Evolutionary conservation across 2,329 filamentous ascomycete genomes (phyloP).

Genomic region (Nothomitra cinnamomea): DNA sequence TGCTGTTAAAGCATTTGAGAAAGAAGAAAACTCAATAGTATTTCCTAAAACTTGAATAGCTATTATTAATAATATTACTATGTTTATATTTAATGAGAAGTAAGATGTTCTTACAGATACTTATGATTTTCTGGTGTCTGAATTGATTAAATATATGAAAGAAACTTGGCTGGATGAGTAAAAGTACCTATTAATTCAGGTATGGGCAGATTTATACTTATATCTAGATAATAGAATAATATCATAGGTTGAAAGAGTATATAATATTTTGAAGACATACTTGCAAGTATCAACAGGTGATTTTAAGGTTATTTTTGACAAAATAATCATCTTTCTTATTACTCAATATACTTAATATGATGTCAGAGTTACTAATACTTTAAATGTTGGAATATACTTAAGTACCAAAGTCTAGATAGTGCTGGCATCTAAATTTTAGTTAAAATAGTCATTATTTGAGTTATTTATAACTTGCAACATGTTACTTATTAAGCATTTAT

Average conservation of each 20-base stretch:
- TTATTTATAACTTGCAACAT: too few species aligned
- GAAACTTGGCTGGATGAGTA: neutral
- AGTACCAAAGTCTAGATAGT: too few species aligned
- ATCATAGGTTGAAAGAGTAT: neutral
- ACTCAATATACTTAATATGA: neutral
- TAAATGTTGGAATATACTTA: too few species aligned
- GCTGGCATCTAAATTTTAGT: too few species aligned
- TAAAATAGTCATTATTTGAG: too few species aligned
- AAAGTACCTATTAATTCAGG: too few species aligned
- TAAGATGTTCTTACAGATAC: neutral
- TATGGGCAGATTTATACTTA: neutral
- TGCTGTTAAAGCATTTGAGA: neutral
- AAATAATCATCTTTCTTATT: neutral
- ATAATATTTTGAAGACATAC: neutral
- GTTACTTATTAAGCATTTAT: too few species aligned
- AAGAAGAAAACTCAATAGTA: too few species aligned
- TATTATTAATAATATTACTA: neutral
- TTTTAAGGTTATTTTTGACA: neutral
- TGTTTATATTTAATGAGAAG: neutral
- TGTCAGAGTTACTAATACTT: too few species aligned
- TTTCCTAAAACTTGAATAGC: neutral
- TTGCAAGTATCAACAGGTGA: neutral
- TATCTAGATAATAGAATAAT: neutral
- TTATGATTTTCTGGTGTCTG: neutral
- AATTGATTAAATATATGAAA: neutral